Evolutionary conservation across 208 protist genomes (phyloP).

Genomic region (Wallacemonas sp.): DNA sequence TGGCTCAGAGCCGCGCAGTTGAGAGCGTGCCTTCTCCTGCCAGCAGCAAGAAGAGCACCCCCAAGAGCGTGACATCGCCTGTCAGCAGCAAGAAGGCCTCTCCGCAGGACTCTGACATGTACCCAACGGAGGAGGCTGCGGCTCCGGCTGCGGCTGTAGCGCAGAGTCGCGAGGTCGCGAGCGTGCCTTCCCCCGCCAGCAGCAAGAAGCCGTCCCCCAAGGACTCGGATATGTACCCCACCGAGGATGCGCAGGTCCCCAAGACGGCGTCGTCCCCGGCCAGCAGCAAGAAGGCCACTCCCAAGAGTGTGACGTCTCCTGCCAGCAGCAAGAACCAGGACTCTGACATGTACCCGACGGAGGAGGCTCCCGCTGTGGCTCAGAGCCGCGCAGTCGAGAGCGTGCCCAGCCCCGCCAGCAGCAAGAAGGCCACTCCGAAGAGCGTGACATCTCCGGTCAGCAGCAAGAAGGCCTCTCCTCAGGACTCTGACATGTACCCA

Average conservation of each 20-base stretch:
- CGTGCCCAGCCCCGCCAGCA: not conserved
- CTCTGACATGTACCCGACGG: not conserved
- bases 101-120: conserved; percentile 5
- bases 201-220: conserved; percentile 6
- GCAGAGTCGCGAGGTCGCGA: not conserved
- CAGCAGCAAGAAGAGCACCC: conserved; percentile 7
- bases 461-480: conserved; percentile 7
- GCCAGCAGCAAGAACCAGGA: no score
- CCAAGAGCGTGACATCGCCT: not conserved
- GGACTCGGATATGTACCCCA: not conserved
- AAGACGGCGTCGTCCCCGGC: conserved; percentile 5
- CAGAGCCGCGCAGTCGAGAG: not conserved
- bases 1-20: not conserved
- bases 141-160: not conserved
- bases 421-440: conserved; percentile 7
- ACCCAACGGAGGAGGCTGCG: conserved; percentile 11
- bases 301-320: no score
- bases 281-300: conserved; percentile 10
- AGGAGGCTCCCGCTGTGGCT: not conserved
- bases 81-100: conserved; percentile 11
- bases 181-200: not conserved
- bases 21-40: conserved; percentile 1
- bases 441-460: not conserved
- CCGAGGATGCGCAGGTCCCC: not conserved
- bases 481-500: conserved; percentile 9